Percentiles rank a stretch among this genome's conserved stretches.
Conservation (phyloP, 108 stramenopile genomes). For the Skeletonema grethae region DNA sequence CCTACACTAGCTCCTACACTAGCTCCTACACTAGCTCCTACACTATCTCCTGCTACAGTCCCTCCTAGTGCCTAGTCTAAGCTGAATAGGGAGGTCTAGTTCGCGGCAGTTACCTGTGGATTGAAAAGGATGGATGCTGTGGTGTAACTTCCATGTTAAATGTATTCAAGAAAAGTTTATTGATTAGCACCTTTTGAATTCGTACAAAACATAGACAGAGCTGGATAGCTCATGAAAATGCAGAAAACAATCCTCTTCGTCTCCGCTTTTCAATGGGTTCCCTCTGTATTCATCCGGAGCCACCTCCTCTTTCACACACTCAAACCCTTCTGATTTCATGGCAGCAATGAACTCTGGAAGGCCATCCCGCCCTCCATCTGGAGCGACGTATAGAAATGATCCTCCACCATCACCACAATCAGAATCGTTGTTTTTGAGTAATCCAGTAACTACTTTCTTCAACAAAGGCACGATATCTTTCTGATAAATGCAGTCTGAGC, state of each 20-base stretch:
- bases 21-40: too few relatives aligned
- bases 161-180: background rate
- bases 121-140: too few relatives aligned
- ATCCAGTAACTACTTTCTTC: conserved; percentile 57
- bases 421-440: conserved; percentile 34
- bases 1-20: too few relatives aligned
- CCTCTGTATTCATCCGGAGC: conserved; percentile 55
- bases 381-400: conserved; percentile 66
- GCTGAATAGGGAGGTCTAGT: too few relatives aligned
- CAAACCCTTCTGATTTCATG: conserved; percentile 51
- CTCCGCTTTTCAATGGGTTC: conserved; percentile 63
- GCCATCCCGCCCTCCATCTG: conserved; percentile 65
- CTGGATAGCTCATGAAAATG: conserved; percentile 81
- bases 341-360: conserved; percentile 58
- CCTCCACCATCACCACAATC: conserved; percentile 22
- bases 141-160: background rate
- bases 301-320: conserved; percentile 24
- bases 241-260: conserved; percentile 81
- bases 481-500: conserved; percentile 89
- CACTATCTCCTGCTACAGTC: too few relatives aligned
- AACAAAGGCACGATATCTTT: conserved; percentile 79
- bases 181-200: conserved; percentile 52
- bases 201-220: conserved; percentile 70
- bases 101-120: too few relatives aligned
- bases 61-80: too few relatives aligned